These are phyloP conservation scores for Alisma plantagoaquatica DNA, from an alignment of 106 monocot species.

Conservation along the genomic window DNA sequence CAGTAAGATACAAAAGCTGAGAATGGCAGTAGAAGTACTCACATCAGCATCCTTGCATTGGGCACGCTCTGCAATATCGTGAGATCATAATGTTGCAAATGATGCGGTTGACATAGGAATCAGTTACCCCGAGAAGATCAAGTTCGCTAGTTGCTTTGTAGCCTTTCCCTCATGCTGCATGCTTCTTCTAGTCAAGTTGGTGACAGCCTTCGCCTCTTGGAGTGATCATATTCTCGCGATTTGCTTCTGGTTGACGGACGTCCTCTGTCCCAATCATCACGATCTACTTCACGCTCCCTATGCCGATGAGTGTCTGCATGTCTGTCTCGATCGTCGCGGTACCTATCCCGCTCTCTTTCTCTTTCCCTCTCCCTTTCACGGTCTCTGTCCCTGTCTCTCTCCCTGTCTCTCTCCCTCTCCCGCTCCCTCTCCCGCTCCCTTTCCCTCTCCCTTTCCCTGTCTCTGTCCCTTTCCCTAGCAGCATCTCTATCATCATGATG, in stretches of 20 bases:
- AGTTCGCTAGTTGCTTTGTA: too few relatives aligned
- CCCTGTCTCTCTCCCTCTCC: conserved; percentile 23
- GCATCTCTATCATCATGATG: conserved; percentile 54
- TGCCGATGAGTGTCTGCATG: conserved; percentile 47
- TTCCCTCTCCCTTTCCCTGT: conserved; percentile 29
- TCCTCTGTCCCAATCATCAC: conserved; percentile 70
- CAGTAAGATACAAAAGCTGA: too few relatives aligned
- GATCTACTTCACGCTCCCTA: conserved; percentile 42
- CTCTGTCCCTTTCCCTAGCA: conserved; percentile 22
- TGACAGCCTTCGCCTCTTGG: conserved; percentile 47
- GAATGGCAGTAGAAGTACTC: too few relatives aligned
- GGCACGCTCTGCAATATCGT: too few relatives aligned
- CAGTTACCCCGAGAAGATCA: too few relatives aligned
- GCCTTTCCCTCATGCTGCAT: too few relatives aligned
- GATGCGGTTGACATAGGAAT: too few relatives aligned
- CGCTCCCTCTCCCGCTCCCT: conserved; percentile 35
- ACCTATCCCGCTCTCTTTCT: conserved; percentile 50
- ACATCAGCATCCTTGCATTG: too few relatives aligned
- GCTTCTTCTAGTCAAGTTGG: conserved; percentile 22
- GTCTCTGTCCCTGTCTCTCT: too few relatives aligned
- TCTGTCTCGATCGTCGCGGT: conserved; percentile 65
- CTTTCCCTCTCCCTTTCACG: conserved; percentile 21
- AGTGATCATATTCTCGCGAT: conserved; percentile 69
- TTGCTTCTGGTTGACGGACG: conserved; percentile 53
- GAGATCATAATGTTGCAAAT: too few relatives aligned